A percentile compares a stretch with the other conserved stretches of the same genome.
Evolutionary conservation across 768 basidiomycete species (phyloP).

Genomic region (Boletus eberwhitei): DNA sequence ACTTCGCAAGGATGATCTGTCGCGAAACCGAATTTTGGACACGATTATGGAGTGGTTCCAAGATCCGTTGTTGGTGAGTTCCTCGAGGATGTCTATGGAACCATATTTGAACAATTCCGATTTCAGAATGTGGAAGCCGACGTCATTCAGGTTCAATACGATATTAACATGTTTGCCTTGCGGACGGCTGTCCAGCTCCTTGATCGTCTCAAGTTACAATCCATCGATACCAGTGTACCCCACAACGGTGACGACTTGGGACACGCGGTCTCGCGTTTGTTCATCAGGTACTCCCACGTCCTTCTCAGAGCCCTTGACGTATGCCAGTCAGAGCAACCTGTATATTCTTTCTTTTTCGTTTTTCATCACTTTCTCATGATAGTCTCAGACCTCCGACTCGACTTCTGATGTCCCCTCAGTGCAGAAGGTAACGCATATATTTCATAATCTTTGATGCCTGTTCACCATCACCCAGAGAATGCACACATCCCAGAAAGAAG

Average conservation of each 20-base stretch:
- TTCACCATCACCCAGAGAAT: constrained; percentile 36
- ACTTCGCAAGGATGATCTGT: constrained; percentile 61
- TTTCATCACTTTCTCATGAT: constrained; percentile 3
- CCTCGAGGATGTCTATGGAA: not conserved
- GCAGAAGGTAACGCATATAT: constrained; percentile 37
- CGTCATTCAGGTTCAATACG: constrained; percentile 42
- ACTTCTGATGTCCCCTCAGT: constrained; percentile 48
- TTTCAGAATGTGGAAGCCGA: constrained; percentile 38
- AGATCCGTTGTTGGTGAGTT: constrained; percentile 47
- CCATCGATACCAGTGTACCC: constrained; percentile 47
- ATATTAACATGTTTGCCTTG: constrained; percentile 72
- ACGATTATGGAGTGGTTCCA: constrained; percentile 78
- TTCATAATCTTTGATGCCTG: not conserved
- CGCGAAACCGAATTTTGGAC: constrained; percentile 72
- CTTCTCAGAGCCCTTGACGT: constrained; percentile 60
- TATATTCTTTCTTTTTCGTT: constrained; percentile 23
- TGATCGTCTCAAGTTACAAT: constrained; percentile 67
- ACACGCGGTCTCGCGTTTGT: constrained; percentile 72
- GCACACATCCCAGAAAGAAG: constrained; percentile 46
- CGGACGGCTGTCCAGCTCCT: constrained; percentile 72
- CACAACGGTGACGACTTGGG: constrained; percentile 59
- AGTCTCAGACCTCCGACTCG: constrained; percentile 43
- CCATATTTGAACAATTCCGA: not conserved
- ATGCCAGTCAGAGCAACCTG: constrained; percentile 46
- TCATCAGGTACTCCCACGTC: constrained; percentile 71